Evolutionary conservation across 2,329 filamentous ascomycete species (phyloP), one percentile per base, ranked within the genome.

Genomic region (Botrytis squamosa): DNA sequence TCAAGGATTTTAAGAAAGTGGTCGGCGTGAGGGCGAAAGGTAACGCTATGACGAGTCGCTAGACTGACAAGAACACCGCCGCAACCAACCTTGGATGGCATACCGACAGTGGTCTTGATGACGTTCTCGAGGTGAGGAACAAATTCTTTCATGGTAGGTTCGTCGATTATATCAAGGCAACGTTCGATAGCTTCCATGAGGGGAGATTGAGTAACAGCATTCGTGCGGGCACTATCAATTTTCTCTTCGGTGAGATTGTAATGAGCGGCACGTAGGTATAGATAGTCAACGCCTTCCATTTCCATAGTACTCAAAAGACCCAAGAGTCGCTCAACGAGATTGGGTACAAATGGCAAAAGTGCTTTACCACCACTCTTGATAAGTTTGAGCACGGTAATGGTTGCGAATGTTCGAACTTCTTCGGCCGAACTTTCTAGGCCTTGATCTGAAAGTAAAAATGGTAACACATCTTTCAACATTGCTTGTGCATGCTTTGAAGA

Each of bases 71-170:
- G 86, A 3, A 98, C 91, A 72, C 94, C 90, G 76, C 92, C 93
- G 79, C 94, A 97, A 55, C 94, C 96, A 66, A 98, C 92, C 84
- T 98, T 98, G 0, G 94, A 97, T 2, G 95, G 95, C 83, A 98
- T 90, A 1, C 95, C 95, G 55, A 99, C 90, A 1, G 95, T 93
- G 40, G 88, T 90, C 81, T 95, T 96, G 83, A 98, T 93, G 0
- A 92, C 91, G 44, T 88, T 87, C 81, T 96, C 92, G 0, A 99
- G 86, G 63, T 86, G 88, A 3, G 91, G 90, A 52, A 91, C 90
- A 16, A 98, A 86, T 33, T 90, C 86, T 64, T 87, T 87, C 89
- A 98, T 95, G n/a, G 92, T 91, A 7, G 86, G 84, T 10, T 90
- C 90, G 80, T 98, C 94, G 2, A 97, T 86, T 70, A 93, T 90